These are phyloP conservation scores for Talaromyces sp. DNA, from an alignment of 2,329 filamentous ascomycete genomes.

Conservation along the genomic window DNA sequence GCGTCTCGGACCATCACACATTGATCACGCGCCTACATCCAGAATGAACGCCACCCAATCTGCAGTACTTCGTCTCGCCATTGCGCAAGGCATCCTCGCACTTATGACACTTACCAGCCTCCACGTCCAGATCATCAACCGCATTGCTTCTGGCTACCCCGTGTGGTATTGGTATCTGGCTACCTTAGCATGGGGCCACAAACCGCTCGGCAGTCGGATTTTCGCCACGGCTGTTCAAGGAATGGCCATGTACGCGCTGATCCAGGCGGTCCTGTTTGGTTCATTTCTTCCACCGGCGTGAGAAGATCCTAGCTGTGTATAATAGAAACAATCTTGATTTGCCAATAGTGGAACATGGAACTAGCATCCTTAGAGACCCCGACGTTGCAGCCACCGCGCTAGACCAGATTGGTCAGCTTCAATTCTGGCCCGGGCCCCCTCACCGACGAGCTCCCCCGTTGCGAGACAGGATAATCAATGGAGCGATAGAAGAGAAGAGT, in stretches of 20 bases:
- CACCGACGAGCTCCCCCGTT: background rate
- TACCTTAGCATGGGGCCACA: slow-evolving; percentile 25
- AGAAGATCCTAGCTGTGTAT: background rate
- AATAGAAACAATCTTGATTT: background rate
- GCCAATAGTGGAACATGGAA: background rate
- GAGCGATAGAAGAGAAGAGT: background rate
- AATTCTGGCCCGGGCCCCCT: slow-evolving; percentile 3
- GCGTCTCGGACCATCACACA: slow-evolving; percentile 1
- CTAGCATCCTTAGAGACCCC: background rate
- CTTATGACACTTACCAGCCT: slow-evolving; percentile 69
- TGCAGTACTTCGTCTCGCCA: slow-evolving; percentile 55
- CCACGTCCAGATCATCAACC: slow-evolving; percentile 90
- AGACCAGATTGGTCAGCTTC: slow-evolving; percentile 9
- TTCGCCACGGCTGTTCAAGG: slow-evolving; percentile 51
- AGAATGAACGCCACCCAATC: slow-evolving; percentile 12
- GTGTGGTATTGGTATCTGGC: slow-evolving; percentile 85
- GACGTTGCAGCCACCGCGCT: slow-evolving; percentile 2
- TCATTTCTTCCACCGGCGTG: slow-evolving; percentile 87
- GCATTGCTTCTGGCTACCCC: slow-evolving; percentile 81
- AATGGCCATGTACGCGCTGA: slow-evolving; percentile 73
- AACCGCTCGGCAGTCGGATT: slow-evolving; percentile 15
- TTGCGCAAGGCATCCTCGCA: slow-evolving; percentile 68
- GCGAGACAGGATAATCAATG: background rate
- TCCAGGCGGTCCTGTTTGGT: slow-evolving; percentile 80
- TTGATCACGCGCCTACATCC: background rate